Base-by-base conservation (phyloP, 441 rosid species). In the Mallotus repandus region DNA sequence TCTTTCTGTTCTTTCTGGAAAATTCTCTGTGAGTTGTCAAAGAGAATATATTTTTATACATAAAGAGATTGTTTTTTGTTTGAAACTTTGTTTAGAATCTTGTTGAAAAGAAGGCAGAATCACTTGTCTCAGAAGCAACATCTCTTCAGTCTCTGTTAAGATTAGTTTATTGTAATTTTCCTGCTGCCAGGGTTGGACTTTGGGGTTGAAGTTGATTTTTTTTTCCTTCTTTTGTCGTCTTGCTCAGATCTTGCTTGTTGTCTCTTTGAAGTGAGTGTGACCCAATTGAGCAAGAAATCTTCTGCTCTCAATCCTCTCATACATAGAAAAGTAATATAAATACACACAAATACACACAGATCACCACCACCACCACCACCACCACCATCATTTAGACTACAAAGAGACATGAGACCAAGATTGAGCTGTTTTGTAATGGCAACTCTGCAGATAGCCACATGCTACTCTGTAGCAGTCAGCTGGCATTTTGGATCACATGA, bases 321-420 rank as follows among this genome's bases (percentile, higher is more conserved):
- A 54, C 9, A 55, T 15, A 32, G 5, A 25, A 54, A 32, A 7
- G 5, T 19, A 45, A 15, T 13, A 50, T 9, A 15, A 13, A 54
- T 10, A 53, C n/a, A 54, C 0, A 54, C 6, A 18, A 9, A 18
- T 56, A n/a, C n/a, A n/a, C n/a, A n/a, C n/a, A n/a, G 1, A 25
- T 25, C 29, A 25, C 29, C 29, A 25, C 29, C 29, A 25, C 29
- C 29, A 25, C 29, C 63, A 55, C 16, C 49, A 56, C 45, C 54
- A 48, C 32, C 43, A 70, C 41, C 41, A 38, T 0, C 50, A 57
- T 58, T 59, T 19, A 41, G 5, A 22, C 11, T 49, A 2, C 11
- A 7, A n/a, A 62, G 43, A 25, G 66, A 54, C 56, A 76, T 69
- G 77, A 69, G 64, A 68, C 73, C 69, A 60, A 76, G 63, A 66